phyloP scores from a whole-genome alignment of 371 early-diverging fungal genomes.

The Mucor velutinosus region DNA sequence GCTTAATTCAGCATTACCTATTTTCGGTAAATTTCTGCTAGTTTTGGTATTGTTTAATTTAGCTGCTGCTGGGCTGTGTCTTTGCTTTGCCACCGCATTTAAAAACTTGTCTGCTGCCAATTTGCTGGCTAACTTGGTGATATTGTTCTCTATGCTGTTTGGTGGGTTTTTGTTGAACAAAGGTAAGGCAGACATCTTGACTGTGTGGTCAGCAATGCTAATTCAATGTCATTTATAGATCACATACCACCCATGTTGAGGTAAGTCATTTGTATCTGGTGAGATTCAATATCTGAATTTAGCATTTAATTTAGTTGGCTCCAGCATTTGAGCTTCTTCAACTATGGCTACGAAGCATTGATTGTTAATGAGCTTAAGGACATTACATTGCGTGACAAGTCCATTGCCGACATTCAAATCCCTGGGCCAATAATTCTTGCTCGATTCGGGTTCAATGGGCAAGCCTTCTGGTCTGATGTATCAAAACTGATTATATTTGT shows the following conservation, averaged over 20 bases:
- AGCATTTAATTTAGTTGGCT: conserved; percentile 57
- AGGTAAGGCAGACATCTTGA: conserved; percentile 33
- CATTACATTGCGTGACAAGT: conserved; percentile 46
- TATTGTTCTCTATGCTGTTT: conserved; percentile 89
- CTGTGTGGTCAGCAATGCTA: background rate
- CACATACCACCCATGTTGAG: conserved; percentile 47
- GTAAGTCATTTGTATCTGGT: conserved; percentile 15
- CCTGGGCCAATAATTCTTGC: conserved; percentile 51
- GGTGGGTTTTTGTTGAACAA: conserved; percentile 88
- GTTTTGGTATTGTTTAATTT: conserved; percentile 83
- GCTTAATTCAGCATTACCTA: conserved; percentile 52
- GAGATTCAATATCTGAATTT: too few species aligned
- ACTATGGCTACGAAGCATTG: conserved; percentile 87
- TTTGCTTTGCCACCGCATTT: conserved; percentile 77
- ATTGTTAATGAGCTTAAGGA: conserved; percentile 72
- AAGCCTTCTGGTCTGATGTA: conserved; percentile 50
- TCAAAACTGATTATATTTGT: conserved; percentile 29
- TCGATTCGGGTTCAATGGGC: conserved; percentile 51
- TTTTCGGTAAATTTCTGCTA: conserved; percentile 80
- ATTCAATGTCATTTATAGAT: conserved; percentile 22
- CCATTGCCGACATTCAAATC: conserved; percentile 55
- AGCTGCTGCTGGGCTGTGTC: conserved; percentile 75
- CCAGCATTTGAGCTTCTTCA: conserved; percentile 81
- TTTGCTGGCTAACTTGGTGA: conserved; percentile 73
- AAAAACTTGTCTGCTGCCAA: conserved; percentile 76